These are phyloP conservation scores for Hypoxylon sp. DNA, from an alignment of 2,329 filamentous ascomycete genomes.

Conservation along the genomic window DNA sequence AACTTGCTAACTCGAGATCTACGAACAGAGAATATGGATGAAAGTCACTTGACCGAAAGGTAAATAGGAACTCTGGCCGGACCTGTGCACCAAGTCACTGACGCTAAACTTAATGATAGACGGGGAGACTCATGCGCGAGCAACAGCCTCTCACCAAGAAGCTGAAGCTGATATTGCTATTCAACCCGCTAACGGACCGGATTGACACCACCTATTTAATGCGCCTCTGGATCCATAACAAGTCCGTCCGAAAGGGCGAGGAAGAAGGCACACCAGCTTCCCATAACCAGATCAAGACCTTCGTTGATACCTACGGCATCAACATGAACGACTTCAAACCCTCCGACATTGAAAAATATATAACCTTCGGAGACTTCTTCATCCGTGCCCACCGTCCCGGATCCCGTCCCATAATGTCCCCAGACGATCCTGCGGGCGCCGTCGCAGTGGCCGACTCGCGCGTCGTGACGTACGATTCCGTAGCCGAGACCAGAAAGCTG, in stretches of 20 bases:
- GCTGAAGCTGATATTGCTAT: constrained; percentile 51
- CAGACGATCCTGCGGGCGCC: constrained; percentile 42
- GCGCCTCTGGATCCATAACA: constrained; percentile 50
- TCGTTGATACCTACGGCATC: constrained; percentile 49
- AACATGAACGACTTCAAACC: constrained; percentile 51
- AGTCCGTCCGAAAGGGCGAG: constrained; percentile 42
- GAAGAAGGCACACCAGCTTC: constrained; percentile 45
- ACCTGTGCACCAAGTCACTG: background rate
- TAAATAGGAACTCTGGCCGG: background rate
- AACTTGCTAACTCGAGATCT: background rate
- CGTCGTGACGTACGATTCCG: constrained; percentile 48
- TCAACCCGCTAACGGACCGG: constrained; percentile 53
- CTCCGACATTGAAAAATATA: constrained; percentile 47
- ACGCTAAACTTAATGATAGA: constrained; percentile 35
- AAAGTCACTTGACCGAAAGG: constrained; percentile 29
- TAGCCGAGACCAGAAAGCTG: constrained; percentile 46
- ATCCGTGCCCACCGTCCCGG: constrained; percentile 46
- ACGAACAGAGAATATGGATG: constrained; percentile 26
- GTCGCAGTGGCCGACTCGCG: constrained; percentile 50
- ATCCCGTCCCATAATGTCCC: constrained; percentile 43
- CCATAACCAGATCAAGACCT: constrained; percentile 48
- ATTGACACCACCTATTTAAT: constrained; percentile 50
- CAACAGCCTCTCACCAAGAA: constrained; percentile 52
- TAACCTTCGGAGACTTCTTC: constrained; percentile 52
- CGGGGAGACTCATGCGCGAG: constrained; percentile 49